Conservation (phyloP, 2,329 filamentous ascomycete species). For the Apiospora saccharicola region DNA sequence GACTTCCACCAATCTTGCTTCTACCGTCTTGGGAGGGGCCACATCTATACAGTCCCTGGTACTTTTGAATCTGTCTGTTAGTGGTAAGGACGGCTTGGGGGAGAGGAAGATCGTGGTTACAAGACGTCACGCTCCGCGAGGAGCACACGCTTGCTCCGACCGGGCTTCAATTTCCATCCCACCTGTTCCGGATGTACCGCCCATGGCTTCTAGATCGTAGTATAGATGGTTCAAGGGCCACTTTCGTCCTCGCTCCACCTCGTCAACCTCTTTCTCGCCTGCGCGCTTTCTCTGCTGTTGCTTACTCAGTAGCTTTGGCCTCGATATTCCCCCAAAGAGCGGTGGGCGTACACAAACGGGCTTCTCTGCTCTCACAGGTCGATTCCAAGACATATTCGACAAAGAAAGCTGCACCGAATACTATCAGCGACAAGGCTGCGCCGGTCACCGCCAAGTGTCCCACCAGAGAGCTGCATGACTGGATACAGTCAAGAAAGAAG, state of each 20-base stretch:
- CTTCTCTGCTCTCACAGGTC: constrained; percentile 49
- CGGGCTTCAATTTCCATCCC: constrained; percentile 28
- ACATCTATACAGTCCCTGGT: neutral
- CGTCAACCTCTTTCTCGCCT: constrained; percentile 26
- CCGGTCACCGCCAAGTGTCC: constrained; percentile 44
- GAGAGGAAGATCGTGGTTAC: neutral
- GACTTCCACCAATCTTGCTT: constrained; percentile 37
- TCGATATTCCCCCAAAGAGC: constrained; percentile 54
- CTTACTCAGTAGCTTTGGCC: constrained; percentile 51
- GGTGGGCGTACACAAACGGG: constrained; percentile 58
- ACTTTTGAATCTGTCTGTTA: constrained; percentile 7
- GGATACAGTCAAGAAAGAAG: constrained; percentile 47
- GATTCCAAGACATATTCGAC: constrained; percentile 58
- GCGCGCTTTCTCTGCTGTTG: constrained; percentile 42
- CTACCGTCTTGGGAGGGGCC: neutral
- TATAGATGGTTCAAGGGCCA: constrained; percentile 27
- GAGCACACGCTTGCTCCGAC: constrained; percentile 31
- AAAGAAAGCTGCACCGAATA: constrained; percentile 57
- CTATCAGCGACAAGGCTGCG: constrained; percentile 43
- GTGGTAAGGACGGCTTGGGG: constrained; percentile 37
- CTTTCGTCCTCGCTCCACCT: constrained; percentile 31
- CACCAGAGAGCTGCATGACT: constrained; percentile 49
- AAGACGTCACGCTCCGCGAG: constrained; percentile 30
- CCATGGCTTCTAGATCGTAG: constrained; percentile 1
- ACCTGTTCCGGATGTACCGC: neutral